A percentile compares a stretch with the other conserved stretches of the same genome.
phyloP scores from a whole-genome alignment of 78 protist species.

The Polysphondylium violaceum region DNA sequence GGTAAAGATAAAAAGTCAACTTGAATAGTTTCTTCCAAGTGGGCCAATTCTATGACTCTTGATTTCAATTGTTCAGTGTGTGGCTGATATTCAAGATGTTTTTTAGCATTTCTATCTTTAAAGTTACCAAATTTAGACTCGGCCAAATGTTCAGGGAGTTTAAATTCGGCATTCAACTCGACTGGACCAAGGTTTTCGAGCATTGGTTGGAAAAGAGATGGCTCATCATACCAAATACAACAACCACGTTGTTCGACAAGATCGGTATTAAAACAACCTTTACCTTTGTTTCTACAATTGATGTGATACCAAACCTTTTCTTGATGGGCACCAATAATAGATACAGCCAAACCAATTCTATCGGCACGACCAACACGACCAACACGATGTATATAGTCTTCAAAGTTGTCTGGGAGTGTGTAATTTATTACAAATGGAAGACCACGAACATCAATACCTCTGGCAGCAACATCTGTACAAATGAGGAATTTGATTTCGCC shows the following conservation, averaged over 20 bases:
- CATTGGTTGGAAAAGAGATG: constrained; percentile 23
- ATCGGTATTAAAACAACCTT: constrained; percentile 69
- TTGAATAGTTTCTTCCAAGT: constrained; percentile 64
- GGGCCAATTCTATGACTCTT: constrained; percentile 33
- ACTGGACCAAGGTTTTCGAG: constrained; percentile 32
- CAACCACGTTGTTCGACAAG: constrained; percentile 84
- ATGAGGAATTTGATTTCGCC: constrained; percentile 90
- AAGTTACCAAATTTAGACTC: not conserved
- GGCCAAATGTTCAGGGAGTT: constrained; percentile 10
- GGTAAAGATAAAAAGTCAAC: constrained; percentile 47
- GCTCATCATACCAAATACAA: constrained; percentile 91
- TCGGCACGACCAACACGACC: constrained; percentile 97
- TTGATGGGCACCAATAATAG: constrained; percentile 72
- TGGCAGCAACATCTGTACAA: constrained; percentile 92
- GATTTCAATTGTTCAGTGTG: constrained; percentile 63
- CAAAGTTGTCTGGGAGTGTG: constrained; percentile 90
- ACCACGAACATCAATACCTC: constrained; percentile 88
- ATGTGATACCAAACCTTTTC: constrained; percentile 91
- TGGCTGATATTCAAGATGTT: constrained; percentile 19
- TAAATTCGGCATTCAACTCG: constrained; percentile 13
- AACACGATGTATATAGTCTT: constrained; percentile 94
- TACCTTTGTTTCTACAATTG: constrained; percentile 49
- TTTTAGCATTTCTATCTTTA: not conserved
- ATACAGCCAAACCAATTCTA: constrained; percentile 89
- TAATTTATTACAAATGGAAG: constrained; percentile 86